phyloP scores from a whole-genome alignment of 2,329 filamentous ascomycete genomes.

The Cladosporium sp. region DNA sequence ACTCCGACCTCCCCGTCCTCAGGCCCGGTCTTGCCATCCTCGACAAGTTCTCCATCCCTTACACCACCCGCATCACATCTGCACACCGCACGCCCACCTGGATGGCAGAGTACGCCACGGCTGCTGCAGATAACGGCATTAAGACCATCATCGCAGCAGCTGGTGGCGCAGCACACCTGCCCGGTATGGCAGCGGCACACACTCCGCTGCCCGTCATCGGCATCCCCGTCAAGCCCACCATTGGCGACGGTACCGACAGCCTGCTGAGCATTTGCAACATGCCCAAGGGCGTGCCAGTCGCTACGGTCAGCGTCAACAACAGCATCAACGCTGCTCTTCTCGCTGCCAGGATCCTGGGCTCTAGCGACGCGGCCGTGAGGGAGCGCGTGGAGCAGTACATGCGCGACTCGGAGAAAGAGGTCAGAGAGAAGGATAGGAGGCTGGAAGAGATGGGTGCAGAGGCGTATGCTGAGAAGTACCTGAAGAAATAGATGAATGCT shows the following conservation, averaged over 20 bases:
- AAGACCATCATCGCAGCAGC: conserved; percentile 44
- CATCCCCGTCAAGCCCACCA: conserved; percentile 44
- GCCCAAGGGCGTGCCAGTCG: conserved; percentile 41
- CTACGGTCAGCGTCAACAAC: conserved; percentile 42
- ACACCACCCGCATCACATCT: conserved; percentile 68
- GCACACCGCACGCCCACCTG: conserved; percentile 51
- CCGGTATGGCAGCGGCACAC: conserved; percentile 47
- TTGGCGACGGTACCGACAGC: conserved; percentile 45
- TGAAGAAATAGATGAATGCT: conserved; percentile 21
- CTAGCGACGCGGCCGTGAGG: conserved; percentile 49
- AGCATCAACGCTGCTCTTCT: conserved; percentile 42
- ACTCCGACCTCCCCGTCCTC: conserved; percentile 67
- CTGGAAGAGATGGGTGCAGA: conserved; percentile 48
- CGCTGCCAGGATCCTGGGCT: conserved; percentile 39
- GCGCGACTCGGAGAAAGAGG: conserved; percentile 56
- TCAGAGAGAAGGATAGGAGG: conserved; percentile 55
- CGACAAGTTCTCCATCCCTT: conserved; percentile 64
- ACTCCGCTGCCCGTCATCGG: conserved; percentile 47
- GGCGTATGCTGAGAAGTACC: conserved; percentile 23
- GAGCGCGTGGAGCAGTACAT: conserved; percentile 57
- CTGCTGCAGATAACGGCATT: conserved; percentile 33
- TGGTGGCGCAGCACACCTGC: conserved; percentile 46
- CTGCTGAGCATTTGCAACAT: conserved; percentile 48
- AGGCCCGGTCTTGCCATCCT: conserved; percentile 61
- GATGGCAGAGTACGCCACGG: conserved; percentile 40